Evolutionary conservation across 2,329 filamentous ascomycete species (phyloP).

Genomic region (Aspergillus costaricaensis): DNA sequence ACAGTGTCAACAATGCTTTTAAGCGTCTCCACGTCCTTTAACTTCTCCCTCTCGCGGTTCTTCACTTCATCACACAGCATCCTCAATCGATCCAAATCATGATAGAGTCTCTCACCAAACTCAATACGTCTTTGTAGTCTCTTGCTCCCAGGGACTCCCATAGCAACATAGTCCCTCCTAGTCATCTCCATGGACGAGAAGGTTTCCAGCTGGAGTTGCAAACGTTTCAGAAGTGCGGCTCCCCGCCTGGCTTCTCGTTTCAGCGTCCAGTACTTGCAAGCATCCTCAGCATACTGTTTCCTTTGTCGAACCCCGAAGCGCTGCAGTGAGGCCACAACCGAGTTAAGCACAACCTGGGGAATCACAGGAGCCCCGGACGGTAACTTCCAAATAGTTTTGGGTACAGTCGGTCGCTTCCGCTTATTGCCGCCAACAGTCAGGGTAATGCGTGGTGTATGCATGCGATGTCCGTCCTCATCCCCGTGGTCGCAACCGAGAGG

Average conservation of each 20-base stretch:
- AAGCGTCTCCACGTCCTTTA: slow-evolving; percentile 74
- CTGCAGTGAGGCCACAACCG: slow-evolving; percentile 78
- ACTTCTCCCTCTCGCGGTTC: slow-evolving; percentile 73
- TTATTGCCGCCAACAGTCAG: slow-evolving; percentile 60
- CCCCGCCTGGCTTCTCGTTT: slow-evolving; percentile 92
- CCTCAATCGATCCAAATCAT: slow-evolving; percentile 75
- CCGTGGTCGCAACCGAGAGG: slow-evolving; percentile 57
- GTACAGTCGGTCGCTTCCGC: slow-evolving; percentile 54
- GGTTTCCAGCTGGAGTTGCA: slow-evolving; percentile 92
- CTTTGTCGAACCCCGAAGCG: slow-evolving; percentile 83
- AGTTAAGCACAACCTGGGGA: slow-evolving; percentile 81
- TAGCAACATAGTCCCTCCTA: slow-evolving; percentile 88
- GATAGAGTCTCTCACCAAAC: slow-evolving; percentile 68
- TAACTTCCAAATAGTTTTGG: slow-evolving; percentile 81
- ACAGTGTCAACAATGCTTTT: slow-evolving; percentile 80
- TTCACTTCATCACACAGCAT: slow-evolving; percentile 70
- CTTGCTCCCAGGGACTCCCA: slow-evolving; percentile 81
- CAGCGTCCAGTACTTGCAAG: slow-evolving; percentile 95
- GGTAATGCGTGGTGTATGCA: slow-evolving; percentile 52
- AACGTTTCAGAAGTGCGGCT: slow-evolving; percentile 84
- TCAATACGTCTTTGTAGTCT: slow-evolving; percentile 80
- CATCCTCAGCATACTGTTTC: slow-evolving; percentile 89
- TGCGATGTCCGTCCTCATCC: slow-evolving; percentile 46
- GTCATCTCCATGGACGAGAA: slow-evolving; percentile 98
- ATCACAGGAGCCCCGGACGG: slow-evolving; percentile 95